Evolutionary conservation across 805 yeast species (phyloP), one percentile per base, ranked within the genome.

Genomic region (Lachancea waltii): DNA sequence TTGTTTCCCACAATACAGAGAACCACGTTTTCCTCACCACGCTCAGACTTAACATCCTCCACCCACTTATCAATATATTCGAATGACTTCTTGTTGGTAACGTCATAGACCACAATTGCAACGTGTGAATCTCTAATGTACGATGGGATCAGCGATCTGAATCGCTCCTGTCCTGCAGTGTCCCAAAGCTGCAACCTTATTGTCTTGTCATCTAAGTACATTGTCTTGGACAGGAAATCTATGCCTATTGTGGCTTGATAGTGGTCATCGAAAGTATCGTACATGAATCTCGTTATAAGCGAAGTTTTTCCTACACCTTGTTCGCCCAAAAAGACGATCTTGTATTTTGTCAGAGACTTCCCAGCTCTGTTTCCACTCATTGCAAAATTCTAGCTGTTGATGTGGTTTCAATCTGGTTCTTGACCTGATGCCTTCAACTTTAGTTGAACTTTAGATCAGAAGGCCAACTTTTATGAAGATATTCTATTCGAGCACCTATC

Each of bases 251-350:
- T 90, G 13, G 98, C 97, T 65, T 76, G 63, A 58, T 92, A 92
- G 58, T 89, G 95, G 26, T 92, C 90, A 61, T 90, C 97, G 61
- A 90, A 90, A 14, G 95, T 83, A 59, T 92, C 97, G 60, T 90
- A 90, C 97, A 90, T 90, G 67, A 92, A 90, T 48, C 97, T 71
- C n/a, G 97, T 89, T 49, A 90, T 85, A 44, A 90, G 72, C 2
- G 97, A 90, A 4, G 98, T 90, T 60, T 90, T 90, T 29, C 98
- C 98, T 28, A 90, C 97, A 69, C 82, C 83, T 55, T 92, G 85
- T 61, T 90, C 98, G n/a, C 98, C 98, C 25, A 90, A 70, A 60
- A 90, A 92, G 24, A 90, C 97, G 41, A 90, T 85, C 65, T 92
- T 90, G 60, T 80, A 82, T 60, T 84, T 84, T 43, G 70, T 67